phyloP scores from a whole-genome alignment of 2,329 filamentous ascomycete species.

The Paradendryphiella salina region DNA sequence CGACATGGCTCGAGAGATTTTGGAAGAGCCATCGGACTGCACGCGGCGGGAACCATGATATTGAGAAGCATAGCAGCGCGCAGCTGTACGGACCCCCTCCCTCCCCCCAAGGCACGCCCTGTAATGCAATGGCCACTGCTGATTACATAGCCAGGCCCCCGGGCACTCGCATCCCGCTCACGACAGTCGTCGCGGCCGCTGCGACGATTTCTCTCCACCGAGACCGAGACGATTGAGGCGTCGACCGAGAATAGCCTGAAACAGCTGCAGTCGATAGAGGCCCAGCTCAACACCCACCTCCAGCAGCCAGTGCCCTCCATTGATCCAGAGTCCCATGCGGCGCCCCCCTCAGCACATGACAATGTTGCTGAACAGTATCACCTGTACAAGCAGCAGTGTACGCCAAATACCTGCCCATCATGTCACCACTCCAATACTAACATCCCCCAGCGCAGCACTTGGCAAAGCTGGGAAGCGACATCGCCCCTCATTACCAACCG shows the following conservation, averaged over 20 bases:
- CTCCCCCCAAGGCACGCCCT: neutral
- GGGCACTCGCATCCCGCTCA: conserved; percentile 38
- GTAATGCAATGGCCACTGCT: neutral
- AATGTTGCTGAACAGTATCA: conserved; percentile 49
- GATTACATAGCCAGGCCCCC: conserved; percentile 39
- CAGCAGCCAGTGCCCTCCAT: conserved; percentile 22
- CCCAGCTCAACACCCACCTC: conserved; percentile 39
- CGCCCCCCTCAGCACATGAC: conserved; percentile 15
- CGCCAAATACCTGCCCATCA: conserved; percentile 6
- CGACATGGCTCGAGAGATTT: conserved; percentile 9
- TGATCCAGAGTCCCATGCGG: conserved; percentile 26
- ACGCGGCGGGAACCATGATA: conserved; percentile 44
- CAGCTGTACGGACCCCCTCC: conserved; percentile 37
- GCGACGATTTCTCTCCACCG: conserved; percentile 39
- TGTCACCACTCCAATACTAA: conserved; percentile 10
- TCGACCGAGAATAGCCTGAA: conserved; percentile 37
- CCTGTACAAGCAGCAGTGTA: conserved; percentile 49
- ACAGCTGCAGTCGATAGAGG: conserved; percentile 39
- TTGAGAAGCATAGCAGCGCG: conserved; percentile 49
- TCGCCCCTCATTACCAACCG: conserved; percentile 64
- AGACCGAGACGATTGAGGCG: conserved; percentile 39
- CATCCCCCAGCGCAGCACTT: conserved; percentile 39
- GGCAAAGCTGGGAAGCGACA: conserved; percentile 44
- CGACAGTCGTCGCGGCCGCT: conserved; percentile 19
- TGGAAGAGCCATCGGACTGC: conserved; percentile 3